Percentiles rank a stretch among this genome's conserved stretches.
These are phyloP conservation scores for Sherardia arvensis DNA, from an alignment of 257 asterid species.

Conservation along the genomic window DNA sequence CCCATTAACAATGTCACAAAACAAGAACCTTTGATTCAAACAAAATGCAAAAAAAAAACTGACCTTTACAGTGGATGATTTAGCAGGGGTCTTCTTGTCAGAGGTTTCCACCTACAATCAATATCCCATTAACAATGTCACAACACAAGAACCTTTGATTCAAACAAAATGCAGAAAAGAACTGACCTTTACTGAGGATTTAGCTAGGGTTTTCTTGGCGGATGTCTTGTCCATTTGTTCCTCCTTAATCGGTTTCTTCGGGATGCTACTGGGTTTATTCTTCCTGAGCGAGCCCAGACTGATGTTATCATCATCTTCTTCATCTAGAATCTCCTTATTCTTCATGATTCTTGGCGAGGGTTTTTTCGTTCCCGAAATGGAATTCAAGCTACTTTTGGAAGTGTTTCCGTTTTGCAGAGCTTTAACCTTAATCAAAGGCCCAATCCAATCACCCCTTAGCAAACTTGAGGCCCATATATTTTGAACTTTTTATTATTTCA, in stretches of 20 bases:
- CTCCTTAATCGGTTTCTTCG: slow-evolving; percentile 32
- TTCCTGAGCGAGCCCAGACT: slow-evolving; percentile 25
- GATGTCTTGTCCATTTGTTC: slow-evolving; percentile 24
- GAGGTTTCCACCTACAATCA: too few relatives aligned
- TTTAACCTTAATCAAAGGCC: not conserved
- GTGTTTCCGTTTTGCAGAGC: not conserved
- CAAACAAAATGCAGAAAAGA: slow-evolving; percentile 4
- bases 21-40: not conserved
- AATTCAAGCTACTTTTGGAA: not conserved
- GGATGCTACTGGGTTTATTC: slow-evolving; percentile 28
- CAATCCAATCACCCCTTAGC: not conserved
- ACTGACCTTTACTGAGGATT: slow-evolving; percentile 12
- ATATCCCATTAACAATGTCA: not conserved
- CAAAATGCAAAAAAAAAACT: not conserved
- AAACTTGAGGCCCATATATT: not conserved
- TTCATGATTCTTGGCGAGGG: slow-evolving; percentile 9
- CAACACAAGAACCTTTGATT: not conserved
- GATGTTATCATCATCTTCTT: slow-evolving; percentile 25
- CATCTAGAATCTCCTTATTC: slow-evolving; percentile 30
- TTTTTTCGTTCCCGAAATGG: not conserved
- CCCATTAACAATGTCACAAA: too few relatives aligned
- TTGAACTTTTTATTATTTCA: too few relatives aligned
- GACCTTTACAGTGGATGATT: slow-evolving; percentile 12
- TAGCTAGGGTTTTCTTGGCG: slow-evolving; percentile 16
- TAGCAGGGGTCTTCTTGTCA: slow-evolving; percentile 15